Evolutionary conservation across 116 monocot genomes (phyloP).

Genomic region (Papilionanthe hybrid): DNA sequence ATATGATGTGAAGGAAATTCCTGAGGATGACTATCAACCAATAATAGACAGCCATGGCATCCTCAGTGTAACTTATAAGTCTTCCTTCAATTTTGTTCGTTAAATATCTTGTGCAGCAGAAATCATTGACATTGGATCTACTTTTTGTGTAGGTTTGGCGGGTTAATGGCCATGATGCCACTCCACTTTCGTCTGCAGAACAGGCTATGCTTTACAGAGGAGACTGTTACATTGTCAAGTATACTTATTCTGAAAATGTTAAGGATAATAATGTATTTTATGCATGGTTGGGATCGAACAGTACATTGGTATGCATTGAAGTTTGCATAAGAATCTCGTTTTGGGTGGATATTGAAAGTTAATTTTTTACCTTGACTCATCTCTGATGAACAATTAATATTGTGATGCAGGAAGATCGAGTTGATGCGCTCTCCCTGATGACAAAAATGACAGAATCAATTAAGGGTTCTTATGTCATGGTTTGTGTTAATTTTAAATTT

Average conservation of each 20-base stretch:
- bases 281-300: slow-evolving; percentile 37
- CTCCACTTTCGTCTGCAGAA: slow-evolving; percentile 23
- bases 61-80: slow-evolving; percentile 33
- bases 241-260: slow-evolving; percentile 20
- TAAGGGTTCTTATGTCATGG: slow-evolving; percentile 38
- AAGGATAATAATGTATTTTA: slow-evolving; percentile 37
- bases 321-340: neutral
- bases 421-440: slow-evolving; percentile 23
- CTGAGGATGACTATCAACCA: slow-evolving; percentile 29
- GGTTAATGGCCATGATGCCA: slow-evolving; percentile 25
- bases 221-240: slow-evolving; percentile 47
- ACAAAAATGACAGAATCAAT: slow-evolving; percentile 26
- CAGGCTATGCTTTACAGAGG: slow-evolving; percentile 35
- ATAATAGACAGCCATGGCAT: slow-evolving; percentile 31
- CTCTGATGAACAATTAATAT: neutral
- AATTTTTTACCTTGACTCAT: neutral
- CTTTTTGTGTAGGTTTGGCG: slow-evolving; percentile 38
- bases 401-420: slow-evolving; percentile 41
- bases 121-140: neutral
- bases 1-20: slow-evolving; percentile 47
- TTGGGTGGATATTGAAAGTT: neutral
- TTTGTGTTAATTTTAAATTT: slow-evolving; percentile 11
- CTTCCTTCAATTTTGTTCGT: neutral
- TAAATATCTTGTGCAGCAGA: neutral
- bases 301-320: slow-evolving; percentile 24